These are phyloP conservation scores for Trichophyton verrucosum DNA, from an alignment of 2,329 filamentous ascomycete genomes.

Conservation along the genomic window DNA sequence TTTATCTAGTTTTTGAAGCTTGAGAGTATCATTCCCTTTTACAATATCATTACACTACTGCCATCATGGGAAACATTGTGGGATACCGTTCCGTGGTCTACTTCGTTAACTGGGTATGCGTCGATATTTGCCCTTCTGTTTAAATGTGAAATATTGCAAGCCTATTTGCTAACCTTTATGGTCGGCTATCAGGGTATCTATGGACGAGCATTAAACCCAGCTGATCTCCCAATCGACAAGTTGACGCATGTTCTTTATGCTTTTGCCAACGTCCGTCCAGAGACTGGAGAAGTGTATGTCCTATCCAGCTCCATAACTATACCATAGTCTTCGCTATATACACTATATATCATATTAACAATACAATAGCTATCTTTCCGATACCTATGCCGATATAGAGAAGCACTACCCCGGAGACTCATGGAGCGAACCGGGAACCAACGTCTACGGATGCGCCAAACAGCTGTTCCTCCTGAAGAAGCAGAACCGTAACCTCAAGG, in stretches of 20 bases:
- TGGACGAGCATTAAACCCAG: conserved; percentile 65
- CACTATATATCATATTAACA: neutral
- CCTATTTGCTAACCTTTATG: neutral
- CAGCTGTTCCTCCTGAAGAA: conserved; percentile 67
- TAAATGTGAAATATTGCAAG: neutral
- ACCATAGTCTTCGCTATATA: neutral
- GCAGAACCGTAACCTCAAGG: conserved; percentile 60
- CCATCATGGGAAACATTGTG: neutral
- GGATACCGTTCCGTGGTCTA: conserved; percentile 27
- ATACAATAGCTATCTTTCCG: conserved; percentile 40
- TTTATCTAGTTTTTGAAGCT: neutral
- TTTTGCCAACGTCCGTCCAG: conserved; percentile 72
- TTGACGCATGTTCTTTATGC: conserved; percentile 80
- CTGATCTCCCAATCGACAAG: conserved; percentile 65
- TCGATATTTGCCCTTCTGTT: neutral
- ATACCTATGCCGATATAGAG: conserved; percentile 55
- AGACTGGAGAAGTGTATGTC: conserved; percentile 63
- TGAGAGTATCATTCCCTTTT: neutral
- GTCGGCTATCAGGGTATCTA: conserved; percentile 55
- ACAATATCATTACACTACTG: neutral
- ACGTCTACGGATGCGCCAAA: conserved; percentile 65
- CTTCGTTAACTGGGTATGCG: conserved; percentile 35
- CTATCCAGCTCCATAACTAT: neutral
- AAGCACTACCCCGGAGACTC: conserved; percentile 59
- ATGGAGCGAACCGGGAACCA: conserved; percentile 55